Conservation (phyloP, 768 basidiomycete genomes). For the Hemileccinum rubropunctum region DNA sequence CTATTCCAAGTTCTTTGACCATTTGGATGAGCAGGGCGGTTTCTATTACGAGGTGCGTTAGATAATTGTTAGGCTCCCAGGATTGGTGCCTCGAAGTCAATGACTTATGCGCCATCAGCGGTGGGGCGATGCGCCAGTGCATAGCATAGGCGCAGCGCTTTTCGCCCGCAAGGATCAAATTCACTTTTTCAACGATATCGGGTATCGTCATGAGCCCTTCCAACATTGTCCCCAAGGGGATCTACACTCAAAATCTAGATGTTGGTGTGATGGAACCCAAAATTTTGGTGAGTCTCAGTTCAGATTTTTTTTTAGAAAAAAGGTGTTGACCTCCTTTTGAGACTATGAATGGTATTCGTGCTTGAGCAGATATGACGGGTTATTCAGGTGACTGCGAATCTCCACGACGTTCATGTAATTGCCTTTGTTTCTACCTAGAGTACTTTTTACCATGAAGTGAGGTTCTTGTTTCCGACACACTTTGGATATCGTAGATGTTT, state of each 20-base stretch:
- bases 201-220: slow-evolving; percentile 79
- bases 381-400: slow-evolving; percentile 40
- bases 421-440: neutral
- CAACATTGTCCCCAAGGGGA: slow-evolving; percentile 69
- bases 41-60: slow-evolving; percentile 83
- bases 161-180: slow-evolving; percentile 73
- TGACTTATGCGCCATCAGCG: slow-evolving; percentile 36
- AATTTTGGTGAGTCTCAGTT: slow-evolving; percentile 55
- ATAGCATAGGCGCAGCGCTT: slow-evolving; percentile 77
- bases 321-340: slow-evolving; percentile 26
- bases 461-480: neutral
- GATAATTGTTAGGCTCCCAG: no score
- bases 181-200: slow-evolving; percentile 84
- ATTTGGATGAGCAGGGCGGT: slow-evolving; percentile 78
- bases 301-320: neutral
- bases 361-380: slow-evolving; percentile 66
- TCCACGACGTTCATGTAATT: neutral
- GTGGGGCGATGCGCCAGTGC: slow-evolving; percentile 88
- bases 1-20: slow-evolving; percentile 81
- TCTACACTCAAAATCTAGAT: slow-evolving; percentile 55
- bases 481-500: neutral
- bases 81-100: neutral
- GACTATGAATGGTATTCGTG: slow-evolving; percentile 91
- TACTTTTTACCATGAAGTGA: neutral
- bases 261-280: slow-evolving; percentile 68